These are phyloP conservation scores for Epichloe festucae DNA, from an alignment of 2,329 filamentous ascomycete genomes.

Conservation along the genomic window DNA sequence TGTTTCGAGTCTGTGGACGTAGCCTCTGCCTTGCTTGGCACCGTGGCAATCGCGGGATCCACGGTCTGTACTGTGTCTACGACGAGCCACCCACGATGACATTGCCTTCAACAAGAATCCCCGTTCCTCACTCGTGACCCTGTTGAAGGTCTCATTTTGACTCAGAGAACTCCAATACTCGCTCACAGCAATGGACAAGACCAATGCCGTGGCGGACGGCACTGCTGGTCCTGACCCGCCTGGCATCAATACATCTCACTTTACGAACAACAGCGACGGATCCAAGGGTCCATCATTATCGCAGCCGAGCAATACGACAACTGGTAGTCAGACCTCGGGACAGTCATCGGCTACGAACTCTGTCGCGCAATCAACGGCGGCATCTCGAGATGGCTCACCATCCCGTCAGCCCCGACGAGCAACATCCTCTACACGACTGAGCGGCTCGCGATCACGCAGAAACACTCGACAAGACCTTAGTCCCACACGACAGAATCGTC, in stretches of 20 bases:
- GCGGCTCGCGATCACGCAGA: constrained; percentile 45
- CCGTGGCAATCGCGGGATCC: constrained; percentile 4
- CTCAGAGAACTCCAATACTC: constrained; percentile 15
- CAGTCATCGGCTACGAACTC: constrained; percentile 25
- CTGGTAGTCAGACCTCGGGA: constrained; percentile 20
- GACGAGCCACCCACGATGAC: constrained; percentile 24
- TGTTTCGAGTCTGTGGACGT: background rate
- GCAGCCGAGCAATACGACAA: constrained; percentile 9
- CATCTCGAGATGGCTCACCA: constrained; percentile 36
- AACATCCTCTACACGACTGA: constrained; percentile 21
- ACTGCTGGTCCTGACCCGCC: constrained; percentile 9
- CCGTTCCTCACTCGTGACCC: constrained; percentile 14
- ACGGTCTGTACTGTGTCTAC: constrained; percentile 14
- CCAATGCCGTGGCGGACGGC: constrained; percentile 12
- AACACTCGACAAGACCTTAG: constrained; percentile 53
- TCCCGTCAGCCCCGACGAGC: constrained; percentile 25
- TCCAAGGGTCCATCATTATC: constrained; percentile 1
- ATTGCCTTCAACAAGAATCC: constrained; percentile 1
- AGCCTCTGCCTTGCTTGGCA: background rate
- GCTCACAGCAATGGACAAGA: constrained; percentile 22
- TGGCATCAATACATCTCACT: constrained; percentile 2
- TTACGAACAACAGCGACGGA: background rate
- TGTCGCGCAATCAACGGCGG: constrained; percentile 22
- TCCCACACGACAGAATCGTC: constrained; percentile 39
- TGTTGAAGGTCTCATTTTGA: constrained; percentile 17